A percentile compares a stretch with the other conserved stretches of the same genome.
Evolutionary conservation across 495 filamentous ascomycete genomes (phyloP).

Genomic region (Eremomyces bilateralis): DNA sequence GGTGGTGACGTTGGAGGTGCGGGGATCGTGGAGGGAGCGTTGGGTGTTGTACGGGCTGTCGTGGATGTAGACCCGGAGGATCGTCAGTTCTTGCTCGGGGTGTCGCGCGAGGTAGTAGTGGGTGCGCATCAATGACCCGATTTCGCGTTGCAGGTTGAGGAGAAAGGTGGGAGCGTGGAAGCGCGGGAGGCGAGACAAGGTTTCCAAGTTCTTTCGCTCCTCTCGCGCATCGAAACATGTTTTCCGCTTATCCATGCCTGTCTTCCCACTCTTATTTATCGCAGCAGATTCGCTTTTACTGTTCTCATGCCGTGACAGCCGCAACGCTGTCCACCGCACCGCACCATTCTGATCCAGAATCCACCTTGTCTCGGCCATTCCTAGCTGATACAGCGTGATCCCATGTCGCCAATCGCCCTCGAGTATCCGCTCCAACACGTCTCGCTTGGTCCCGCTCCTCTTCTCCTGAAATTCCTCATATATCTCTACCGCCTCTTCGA

Average conservation of each 20-base stretch:
- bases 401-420: conserved; percentile 71
- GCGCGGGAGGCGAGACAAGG: conserved; percentile 34
- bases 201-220: conserved; percentile 18
- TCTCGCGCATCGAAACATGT: no score
- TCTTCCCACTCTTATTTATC: conserved; percentile 8
- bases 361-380: conserved; percentile 58
- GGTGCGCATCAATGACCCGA: conserved; percentile 53
- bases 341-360: conserved; percentile 54
- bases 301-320: conserved; percentile 16
- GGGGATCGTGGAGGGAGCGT: conserved; percentile 18
- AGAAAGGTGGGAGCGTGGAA: conserved; percentile 61
- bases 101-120: conserved; percentile 56
- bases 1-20: no score
- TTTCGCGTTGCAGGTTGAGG: conserved; percentile 43
- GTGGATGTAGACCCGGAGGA: conserved; percentile 52
- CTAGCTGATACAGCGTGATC: conserved; percentile 53
- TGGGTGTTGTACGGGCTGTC: conserved; percentile 47
- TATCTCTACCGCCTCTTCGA: conserved; percentile 37
- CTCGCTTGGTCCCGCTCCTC: conserved; percentile 45
- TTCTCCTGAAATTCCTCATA: conserved; percentile 32
- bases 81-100: conserved; percentile 35
- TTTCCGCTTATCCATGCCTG: conserved; percentile 10
- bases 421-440: conserved; percentile 53
- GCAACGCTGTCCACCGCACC: conserved; percentile 56
- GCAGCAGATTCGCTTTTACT: no score